Evolutionary conservation across 2,329 filamentous ascomycete genomes (phyloP).

Genomic region (Neonectria ditissima): DNA sequence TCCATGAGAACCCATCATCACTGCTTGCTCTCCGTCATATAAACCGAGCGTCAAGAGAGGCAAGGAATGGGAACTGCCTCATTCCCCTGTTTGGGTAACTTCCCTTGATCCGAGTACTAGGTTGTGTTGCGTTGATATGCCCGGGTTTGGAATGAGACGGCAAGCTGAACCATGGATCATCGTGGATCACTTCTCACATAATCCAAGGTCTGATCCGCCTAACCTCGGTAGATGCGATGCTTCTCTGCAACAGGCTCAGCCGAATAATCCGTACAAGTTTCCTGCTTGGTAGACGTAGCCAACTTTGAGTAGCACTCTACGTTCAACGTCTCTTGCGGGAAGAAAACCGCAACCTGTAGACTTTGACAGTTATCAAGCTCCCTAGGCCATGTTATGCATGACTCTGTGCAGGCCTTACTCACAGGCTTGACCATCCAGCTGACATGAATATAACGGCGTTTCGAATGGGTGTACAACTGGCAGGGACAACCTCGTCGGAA

Average conservation of each 20-base stretch:
- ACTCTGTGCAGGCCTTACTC: neutral
- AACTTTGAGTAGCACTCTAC: neutral
- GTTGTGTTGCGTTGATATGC: slow-evolving; percentile 14
- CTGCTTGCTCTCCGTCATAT: slow-evolving; percentile 18
- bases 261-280: slow-evolving; percentile 17
- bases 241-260: neutral
- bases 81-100: slow-evolving; percentile 30
- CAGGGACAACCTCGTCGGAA: slow-evolving; percentile 22
- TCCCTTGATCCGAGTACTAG: slow-evolving; percentile 38
- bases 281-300: neutral
- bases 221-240: slow-evolving; percentile 33
- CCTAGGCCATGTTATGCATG: neutral
- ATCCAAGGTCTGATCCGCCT: neutral
- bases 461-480: neutral
- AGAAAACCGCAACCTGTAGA: neutral
- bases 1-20: slow-evolving; percentile 16
- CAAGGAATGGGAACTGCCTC: slow-evolving; percentile 18
- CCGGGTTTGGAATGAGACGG: slow-evolving; percentile 26
- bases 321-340: neutral
- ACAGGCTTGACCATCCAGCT: neutral
- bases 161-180: slow-evolving; percentile 13
- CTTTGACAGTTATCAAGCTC: neutral
- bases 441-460: neutral
- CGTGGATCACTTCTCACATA: slow-evolving; percentile 22
- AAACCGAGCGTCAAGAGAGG: slow-evolving; percentile 1